phyloP scores from a whole-genome alignment of 2,329 filamentous ascomycete genomes.

The Metarhizium guizhouense region DNA sequence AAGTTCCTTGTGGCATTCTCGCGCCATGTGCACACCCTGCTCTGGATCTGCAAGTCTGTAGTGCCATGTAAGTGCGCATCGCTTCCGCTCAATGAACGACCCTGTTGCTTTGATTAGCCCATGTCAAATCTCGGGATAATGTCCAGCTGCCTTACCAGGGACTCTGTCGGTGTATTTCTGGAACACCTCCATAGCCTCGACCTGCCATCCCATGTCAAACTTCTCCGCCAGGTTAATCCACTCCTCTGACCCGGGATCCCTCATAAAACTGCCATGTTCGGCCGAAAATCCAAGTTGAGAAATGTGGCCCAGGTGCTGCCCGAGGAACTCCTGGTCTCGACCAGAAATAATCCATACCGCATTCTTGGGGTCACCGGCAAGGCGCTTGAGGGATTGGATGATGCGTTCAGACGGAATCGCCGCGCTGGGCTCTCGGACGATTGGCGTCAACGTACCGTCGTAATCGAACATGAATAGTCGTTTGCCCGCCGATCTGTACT shows the following conservation, averaged over 20 bases:
- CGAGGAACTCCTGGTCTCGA: constrained; percentile 83
- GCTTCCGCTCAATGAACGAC: constrained; percentile 89
- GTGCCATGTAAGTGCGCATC: constrained; percentile 93
- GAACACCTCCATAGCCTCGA: constrained; percentile 75
- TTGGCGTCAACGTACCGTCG: constrained; percentile 91
- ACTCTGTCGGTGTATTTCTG: constrained; percentile 82
- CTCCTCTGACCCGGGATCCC: constrained; percentile 61
- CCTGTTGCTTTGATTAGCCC: constrained; percentile 34
- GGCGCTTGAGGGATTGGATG: constrained; percentile 66
- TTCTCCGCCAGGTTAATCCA: constrained; percentile 88
- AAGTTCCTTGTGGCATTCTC: constrained; percentile 73
- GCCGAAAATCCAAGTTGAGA: constrained; percentile 83
- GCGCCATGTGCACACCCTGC: constrained; percentile 69
- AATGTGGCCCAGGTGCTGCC: constrained; percentile 89
- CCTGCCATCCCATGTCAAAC: constrained; percentile 88
- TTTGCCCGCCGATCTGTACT: constrained; percentile 66
- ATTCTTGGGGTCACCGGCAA: constrained; percentile 75
- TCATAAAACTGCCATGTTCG: constrained; percentile 94
- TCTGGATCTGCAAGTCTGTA: constrained; percentile 88
- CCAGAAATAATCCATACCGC: constrained; percentile 98
- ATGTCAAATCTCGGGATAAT: background rate
- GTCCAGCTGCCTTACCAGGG: constrained; percentile 48
- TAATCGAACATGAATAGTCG: constrained; percentile 98
- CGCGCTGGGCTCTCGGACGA: constrained; percentile 82
- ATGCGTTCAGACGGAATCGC: constrained; percentile 82